These are phyloP conservation scores for Lunasporangiospora selenospora DNA, from an alignment of 192 early-diverging fungal genomes.

Conservation along the genomic window DNA sequence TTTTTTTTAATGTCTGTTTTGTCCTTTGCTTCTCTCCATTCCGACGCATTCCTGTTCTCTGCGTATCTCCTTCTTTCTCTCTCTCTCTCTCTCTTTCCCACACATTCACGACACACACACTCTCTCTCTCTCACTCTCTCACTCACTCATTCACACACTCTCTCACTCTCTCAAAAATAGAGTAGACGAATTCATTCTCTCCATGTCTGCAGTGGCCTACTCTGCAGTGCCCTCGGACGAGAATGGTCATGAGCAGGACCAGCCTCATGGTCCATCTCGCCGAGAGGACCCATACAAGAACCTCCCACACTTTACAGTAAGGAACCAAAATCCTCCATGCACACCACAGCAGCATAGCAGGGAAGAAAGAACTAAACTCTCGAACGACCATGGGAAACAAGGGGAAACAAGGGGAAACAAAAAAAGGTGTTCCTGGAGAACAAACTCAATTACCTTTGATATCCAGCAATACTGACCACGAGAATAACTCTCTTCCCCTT, in stretches of 20 bases:
- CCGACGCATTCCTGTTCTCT: too few relatives aligned
- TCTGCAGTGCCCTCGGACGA: conserved; percentile 29
- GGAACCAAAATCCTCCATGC: too few relatives aligned
- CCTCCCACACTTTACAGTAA: conserved; percentile 42
- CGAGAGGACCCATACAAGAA: conserved; percentile 16
- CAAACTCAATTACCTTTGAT: too few relatives aligned
- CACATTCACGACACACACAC: neutral
- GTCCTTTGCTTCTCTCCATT: too few relatives aligned
- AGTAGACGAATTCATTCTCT: neutral
- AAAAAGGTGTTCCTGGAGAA: too few relatives aligned
- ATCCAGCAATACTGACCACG: too few relatives aligned
- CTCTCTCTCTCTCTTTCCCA: neutral
- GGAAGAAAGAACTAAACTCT: too few relatives aligned
- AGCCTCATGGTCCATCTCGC: neutral
- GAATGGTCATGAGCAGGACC: neutral
- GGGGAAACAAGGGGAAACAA: too few relatives aligned
- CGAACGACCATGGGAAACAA: too few relatives aligned
- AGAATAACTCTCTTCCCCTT: neutral
- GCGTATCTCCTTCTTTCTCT: too few relatives aligned
- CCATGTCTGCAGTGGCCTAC: conserved; percentile 19
- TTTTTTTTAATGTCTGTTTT: too few relatives aligned
- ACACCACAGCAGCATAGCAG: too few relatives aligned
- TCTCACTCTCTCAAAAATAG: neutral
- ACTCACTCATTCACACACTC: neutral
- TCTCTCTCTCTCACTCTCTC: neutral